Conservation (phyloP, 73 alveolate genomes). For the Chromera velia region DNA sequence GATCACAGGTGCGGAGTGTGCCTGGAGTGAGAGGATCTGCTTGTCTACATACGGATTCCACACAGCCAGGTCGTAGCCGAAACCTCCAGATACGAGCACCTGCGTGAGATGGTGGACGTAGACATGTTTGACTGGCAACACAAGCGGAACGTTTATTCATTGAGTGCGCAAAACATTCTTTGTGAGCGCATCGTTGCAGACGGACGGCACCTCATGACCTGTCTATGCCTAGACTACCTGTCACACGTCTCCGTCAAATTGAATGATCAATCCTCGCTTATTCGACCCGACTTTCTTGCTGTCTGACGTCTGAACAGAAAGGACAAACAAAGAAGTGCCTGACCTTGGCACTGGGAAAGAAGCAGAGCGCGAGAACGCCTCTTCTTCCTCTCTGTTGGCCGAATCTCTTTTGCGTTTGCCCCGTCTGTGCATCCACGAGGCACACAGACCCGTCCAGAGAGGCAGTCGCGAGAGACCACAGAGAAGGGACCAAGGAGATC, state of each 20-base stretch:
- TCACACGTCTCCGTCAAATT: too few species aligned
- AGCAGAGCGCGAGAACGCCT: too few species aligned
- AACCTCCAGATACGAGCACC: conserved; percentile 41
- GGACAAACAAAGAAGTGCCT: too few species aligned
- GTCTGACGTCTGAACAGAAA: too few species aligned
- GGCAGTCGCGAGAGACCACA: background rate
- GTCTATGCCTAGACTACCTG: background rate
- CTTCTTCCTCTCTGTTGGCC: background rate
- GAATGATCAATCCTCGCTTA: too few species aligned
- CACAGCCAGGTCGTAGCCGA: conserved; percentile 35
- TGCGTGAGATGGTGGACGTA: conserved; percentile 4
- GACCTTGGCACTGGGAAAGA: too few species aligned
- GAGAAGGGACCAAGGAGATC: background rate
- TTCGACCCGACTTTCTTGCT: too few species aligned
- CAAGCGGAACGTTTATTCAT: background rate
- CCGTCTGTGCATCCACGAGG: background rate
- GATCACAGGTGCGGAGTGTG: conserved; percentile 29
- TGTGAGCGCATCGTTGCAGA: too few species aligned
- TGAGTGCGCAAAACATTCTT: too few species aligned
- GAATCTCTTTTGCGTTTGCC: background rate
- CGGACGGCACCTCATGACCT: background rate
- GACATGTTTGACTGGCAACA: background rate
- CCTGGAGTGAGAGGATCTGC: conserved; percentile 36
- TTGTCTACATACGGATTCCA: conserved; percentile 42
- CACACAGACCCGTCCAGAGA: background rate